Percentiles rank a stretch among this genome's conserved stretches.
Evolutionary conservation across 192 early-diverging fungal genomes (phyloP).

Genomic region (Backusella macrospora): DNA sequence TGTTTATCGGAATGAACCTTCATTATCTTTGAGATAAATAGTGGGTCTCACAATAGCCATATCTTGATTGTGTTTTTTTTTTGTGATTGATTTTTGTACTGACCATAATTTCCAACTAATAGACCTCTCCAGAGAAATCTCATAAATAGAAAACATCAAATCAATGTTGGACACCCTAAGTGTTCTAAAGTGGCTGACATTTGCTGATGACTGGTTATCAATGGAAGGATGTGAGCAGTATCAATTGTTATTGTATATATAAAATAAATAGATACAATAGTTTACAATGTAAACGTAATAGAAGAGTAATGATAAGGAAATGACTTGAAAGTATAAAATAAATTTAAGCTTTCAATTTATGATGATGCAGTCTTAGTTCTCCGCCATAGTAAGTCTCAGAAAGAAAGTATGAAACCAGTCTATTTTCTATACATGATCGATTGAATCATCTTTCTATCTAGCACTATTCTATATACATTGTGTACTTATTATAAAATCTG

Average conservation of each 20-base stretch:
- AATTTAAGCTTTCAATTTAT: background rate
- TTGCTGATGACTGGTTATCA: background rate
- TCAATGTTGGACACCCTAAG: background rate
- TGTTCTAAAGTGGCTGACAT: too few species aligned
- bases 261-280: background rate
- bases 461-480: too few species aligned
- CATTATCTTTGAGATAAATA: background rate
- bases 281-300: too few species aligned
- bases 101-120: background rate
- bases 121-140: background rate
- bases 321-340: too few species aligned
- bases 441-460: background rate
- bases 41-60: background rate
- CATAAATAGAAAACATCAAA: background rate
- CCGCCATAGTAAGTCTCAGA: background rate
- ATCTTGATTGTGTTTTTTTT: background rate
- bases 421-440: background rate
- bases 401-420: background rate
- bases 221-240: background rate
- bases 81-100: background rate
- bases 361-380: background rate
- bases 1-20: background rate
- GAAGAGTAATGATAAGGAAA: too few species aligned
- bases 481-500: background rate
- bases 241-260: background rate